Base-by-base conservation (phyloP, 805 yeast genomes). In the Candida cerambycidarum region DNA sequence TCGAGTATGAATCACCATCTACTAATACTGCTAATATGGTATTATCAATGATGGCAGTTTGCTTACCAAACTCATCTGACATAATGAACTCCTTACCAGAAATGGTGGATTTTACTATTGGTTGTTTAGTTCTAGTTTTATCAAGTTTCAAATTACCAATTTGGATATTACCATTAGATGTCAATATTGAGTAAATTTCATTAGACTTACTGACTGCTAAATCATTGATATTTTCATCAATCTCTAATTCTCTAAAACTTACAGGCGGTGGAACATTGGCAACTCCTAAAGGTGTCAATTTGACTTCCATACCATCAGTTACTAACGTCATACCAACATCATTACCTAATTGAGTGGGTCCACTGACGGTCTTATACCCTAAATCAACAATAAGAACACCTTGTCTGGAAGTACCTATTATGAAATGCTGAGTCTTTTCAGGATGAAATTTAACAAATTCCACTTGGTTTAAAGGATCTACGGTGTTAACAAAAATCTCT, bases 241-340 rank as follows among this genome's bases (percentile, higher is more conserved):
- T 65, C 8, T 74, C 78, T 39, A 88, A 62, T 38, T 82, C 86
- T 44, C 95, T 75, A 57, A 75, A 83, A 17, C 87, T 76, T 58
- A 88, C 80, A 32, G 99, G 99, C 0, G 99, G 99, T 3, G 99
- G 99, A 9, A 89, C 92, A 58, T 83, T 89, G 1, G 96, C 96
- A 23, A 82, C 58, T 1, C 85, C 75, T 28, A 93, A 70, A 0
- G 98, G 97, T 0, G 99, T 92, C 16, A 89, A 65, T 51, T 80
- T 78, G 11, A 83, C 77, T 10, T 75, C 71, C 1, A 61, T 53
- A 1, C 97, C 97, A 65, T 93, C 98, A 27, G 84, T 71, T 0
- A 92, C 97, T 15, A 85, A 65, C 8, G 81, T 78, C 73, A 85
- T 80, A 37, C 99, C 98, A 19, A 76, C 57, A 59, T 89, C 97